A percentile compares a stretch with the other conserved stretches of the same genome.
Evolutionary conservation across 768 basidiomycete species (phyloP).

Genomic region (Albatrellus ellisii): DNA sequence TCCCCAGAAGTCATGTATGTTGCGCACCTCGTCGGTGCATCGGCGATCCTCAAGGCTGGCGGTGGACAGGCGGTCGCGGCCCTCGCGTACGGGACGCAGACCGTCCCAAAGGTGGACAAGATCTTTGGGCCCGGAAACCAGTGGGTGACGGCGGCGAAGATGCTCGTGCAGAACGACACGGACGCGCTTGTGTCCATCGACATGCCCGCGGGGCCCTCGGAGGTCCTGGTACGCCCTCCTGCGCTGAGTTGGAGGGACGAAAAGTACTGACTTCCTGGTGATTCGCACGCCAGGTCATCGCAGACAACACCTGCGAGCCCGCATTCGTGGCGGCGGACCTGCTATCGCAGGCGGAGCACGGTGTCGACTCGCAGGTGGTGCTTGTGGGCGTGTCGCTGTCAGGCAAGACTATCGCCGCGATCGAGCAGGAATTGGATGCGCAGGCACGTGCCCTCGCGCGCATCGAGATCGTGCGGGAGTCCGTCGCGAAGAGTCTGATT

Average conservation of each 20-base stretch:
- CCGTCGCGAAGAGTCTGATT: slow-evolving; percentile 83
- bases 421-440: slow-evolving; percentile 74
- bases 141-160: slow-evolving; percentile 99
- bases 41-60: slow-evolving; percentile 85
- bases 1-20: slow-evolving; percentile 98
- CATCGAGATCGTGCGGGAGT: slow-evolving; percentile 82
- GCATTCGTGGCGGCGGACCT: slow-evolving; percentile 94
- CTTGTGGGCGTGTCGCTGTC: slow-evolving; percentile 70
- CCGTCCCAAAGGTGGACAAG: slow-evolving; percentile 97
- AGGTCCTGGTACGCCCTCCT: slow-evolving; percentile 69
- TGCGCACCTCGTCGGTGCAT: slow-evolving; percentile 81
- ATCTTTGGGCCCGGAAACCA: slow-evolving; percentile 99
- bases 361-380: slow-evolving; percentile 95
- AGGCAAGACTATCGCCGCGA: slow-evolving; percentile 43
- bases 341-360: slow-evolving; percentile 96
- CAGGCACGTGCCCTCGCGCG: slow-evolving; percentile 83
- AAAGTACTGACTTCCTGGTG: slow-evolving; percentile 10
- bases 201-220: slow-evolving; percentile 98
- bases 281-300: slow-evolving; percentile 60
- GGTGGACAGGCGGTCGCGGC: slow-evolving; percentile 96
- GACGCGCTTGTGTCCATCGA: slow-evolving; percentile 94
- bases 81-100: slow-evolving; percentile 91
- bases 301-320: slow-evolving; percentile 75
- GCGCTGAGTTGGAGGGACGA: not conserved
- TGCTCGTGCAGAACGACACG: slow-evolving; percentile 98